Base-by-base conservation (phyloP, 192 early-diverging fungal genomes). In the Pilaira anomala region DNA sequence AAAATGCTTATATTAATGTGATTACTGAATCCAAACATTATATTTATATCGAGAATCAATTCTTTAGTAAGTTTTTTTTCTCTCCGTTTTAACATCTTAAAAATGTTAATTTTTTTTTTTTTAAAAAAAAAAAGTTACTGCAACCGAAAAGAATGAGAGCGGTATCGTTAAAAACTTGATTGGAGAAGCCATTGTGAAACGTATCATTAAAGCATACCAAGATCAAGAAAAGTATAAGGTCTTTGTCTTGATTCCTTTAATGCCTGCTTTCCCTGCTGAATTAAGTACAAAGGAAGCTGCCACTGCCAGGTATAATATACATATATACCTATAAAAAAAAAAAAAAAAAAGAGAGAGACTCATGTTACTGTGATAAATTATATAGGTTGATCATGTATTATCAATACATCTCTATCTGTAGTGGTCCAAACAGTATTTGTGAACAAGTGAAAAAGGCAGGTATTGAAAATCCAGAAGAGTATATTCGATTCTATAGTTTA, bases 21-120 rank as follows among this genome's bases (percentile, higher is more conserved):
- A 94, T 94, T 65, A 71, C 68, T 29, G 76, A 80, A 19, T 80
- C 92, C 21, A 76, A 87, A 67, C 89, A 93, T 66, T 93, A 89
- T 75, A 73, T 94, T 21, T 94, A 94, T 71, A 94, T 94, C 60
- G 92, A 94, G 69, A 93, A 94, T 67, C 92, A 94, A 71, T 94
- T 94, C 78, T 94, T 94, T 65, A 85, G 90, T 83, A 78, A 73
- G 73, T 64, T 13, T 12, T 16, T 25, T 25, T 25, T 33, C 6
- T 55, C 26, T 51, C 26, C 26, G 3, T 19, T 33, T 29, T 29
- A 14, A 46, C 16, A 13, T 46, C 5, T 46, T 14, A 46, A 14
- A 16, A 16, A 45, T n/a, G 12, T 16, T 45, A 7, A 5, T 39
- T 7, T 49, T 18, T 7, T 49, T n/a, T 5, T 8, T 60, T n/a